Percentiles rank a stretch among this genome's conserved stretches.
These are phyloP conservation scores for Chrysoporthe cubensis DNA, from an alignment of 2,329 filamentous ascomycete species.

Conservation along the genomic window DNA sequence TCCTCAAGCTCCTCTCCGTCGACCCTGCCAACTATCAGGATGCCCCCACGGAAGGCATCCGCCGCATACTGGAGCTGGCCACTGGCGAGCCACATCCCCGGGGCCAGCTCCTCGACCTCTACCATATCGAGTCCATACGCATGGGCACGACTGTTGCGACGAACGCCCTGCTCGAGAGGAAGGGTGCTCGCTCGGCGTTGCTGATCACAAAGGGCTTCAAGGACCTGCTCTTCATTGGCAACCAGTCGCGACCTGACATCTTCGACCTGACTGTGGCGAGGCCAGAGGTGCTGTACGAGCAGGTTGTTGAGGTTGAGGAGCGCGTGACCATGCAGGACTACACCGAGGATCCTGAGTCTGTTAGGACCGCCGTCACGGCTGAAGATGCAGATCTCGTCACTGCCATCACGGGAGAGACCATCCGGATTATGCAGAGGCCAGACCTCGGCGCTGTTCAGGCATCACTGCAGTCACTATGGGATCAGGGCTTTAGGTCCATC, in stretches of 20 bases:
- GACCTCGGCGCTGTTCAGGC: constrained; percentile 12
- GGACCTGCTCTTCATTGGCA: constrained; percentile 37
- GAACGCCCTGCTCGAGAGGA: constrained; percentile 27
- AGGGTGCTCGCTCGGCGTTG: constrained; percentile 27
- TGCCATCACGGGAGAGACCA: constrained; percentile 22
- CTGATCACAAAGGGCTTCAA: constrained; percentile 35
- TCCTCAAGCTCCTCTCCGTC: constrained; percentile 71
- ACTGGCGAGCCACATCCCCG: constrained; percentile 41
- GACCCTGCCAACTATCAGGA: constrained; percentile 70
- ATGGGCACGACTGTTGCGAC: constrained; percentile 29
- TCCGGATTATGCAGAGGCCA: constrained; percentile 24
- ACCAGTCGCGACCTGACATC: constrained; percentile 38
- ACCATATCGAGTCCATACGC: constrained; percentile 23
- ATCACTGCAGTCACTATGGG: constrained; percentile 19
- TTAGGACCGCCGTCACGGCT: constrained; percentile 1
- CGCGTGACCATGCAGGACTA: constrained; percentile 29
- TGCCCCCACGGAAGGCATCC: constrained; percentile 69
- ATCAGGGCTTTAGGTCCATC: constrained; percentile 49
- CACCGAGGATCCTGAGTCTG: constrained; percentile 21
- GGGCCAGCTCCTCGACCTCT: constrained; percentile 19
- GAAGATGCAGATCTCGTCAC: constrained; percentile 15
- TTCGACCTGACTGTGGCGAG: constrained; percentile 34
- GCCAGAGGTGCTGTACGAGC: constrained; percentile 27
- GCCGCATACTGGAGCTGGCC: constrained; percentile 46
- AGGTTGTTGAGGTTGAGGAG: constrained; percentile 29